Percentiles rank a stretch among this genome's conserved stretches.
phyloP scores from a whole-genome alignment of 2,329 filamentous ascomycete species.

The Gyromitra esculenta region DNA sequence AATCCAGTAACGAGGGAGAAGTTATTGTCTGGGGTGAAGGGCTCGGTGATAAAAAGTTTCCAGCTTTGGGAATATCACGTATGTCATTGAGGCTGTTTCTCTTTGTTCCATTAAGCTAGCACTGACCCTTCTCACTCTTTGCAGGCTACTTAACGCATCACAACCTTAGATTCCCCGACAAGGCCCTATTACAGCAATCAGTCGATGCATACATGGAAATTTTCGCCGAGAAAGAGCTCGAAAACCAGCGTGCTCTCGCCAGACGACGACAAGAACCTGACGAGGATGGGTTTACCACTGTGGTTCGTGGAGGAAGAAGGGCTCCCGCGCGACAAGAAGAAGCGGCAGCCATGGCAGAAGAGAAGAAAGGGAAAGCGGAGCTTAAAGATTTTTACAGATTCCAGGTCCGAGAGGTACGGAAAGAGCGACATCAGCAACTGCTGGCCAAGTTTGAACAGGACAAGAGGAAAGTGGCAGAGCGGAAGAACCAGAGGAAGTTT shows the following conservation, averaged over 20 bases:
- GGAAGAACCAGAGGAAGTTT: conserved; percentile 72
- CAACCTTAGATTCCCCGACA: conserved; percentile 75
- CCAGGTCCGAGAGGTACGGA: conserved; percentile 81
- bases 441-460: conserved; percentile 80
- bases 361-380: conserved; percentile 72
- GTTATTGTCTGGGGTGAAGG: conserved; percentile 72
- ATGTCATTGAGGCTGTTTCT: conserved; percentile 44
- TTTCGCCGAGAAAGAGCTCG: conserved; percentile 78
- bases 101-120: not conserved
- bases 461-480: conserved; percentile 73
- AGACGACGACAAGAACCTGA: conserved; percentile 79
- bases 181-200: conserved; percentile 72
- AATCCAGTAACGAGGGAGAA: conserved; percentile 58
- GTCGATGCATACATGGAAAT: conserved; percentile 87
- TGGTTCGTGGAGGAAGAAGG: conserved; percentile 76
- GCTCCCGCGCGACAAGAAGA: conserved; percentile 80
- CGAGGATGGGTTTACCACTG: conserved; percentile 94
- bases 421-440: conserved; percentile 76
- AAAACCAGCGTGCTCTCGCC: conserved; percentile 70
- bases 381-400: conserved; percentile 82
- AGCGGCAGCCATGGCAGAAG: conserved; percentile 69
- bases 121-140: conserved; percentile 23
- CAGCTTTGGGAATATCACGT: conserved; percentile 66
- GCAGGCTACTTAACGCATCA: conserved; percentile 71
- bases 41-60: conserved; percentile 66